Conservation (phyloP, 1,284 basidiomycete species). For the Porogramme epimiltina region DNA sequence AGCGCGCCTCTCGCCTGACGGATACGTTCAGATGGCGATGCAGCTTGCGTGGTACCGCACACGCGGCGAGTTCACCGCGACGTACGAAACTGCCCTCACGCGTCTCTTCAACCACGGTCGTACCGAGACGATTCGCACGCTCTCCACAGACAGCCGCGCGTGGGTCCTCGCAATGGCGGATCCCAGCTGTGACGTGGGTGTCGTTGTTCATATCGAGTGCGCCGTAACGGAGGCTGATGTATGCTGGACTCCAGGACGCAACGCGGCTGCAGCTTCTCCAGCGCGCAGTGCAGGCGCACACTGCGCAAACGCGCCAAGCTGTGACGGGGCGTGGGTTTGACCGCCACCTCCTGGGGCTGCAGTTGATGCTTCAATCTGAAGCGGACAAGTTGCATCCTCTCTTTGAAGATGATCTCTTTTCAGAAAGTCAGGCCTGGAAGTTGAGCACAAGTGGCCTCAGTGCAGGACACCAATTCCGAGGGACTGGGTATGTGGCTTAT, state of each 20-base stretch:
- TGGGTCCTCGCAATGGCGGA: conserved; percentile 84
- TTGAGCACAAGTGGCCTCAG: conserved; percentile 91
- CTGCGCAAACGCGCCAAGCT: conserved; percentile 75
- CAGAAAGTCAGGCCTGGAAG: conserved; percentile 84
- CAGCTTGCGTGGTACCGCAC: conserved; percentile 92
- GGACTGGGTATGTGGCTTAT: conserved; percentile 69
- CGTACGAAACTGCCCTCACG: conserved; percentile 95
- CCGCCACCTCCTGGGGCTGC: conserved; percentile 88
- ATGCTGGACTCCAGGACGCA: conserved; percentile 6
- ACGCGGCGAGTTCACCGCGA: conserved; percentile 81
- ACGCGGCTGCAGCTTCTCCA: conserved; percentile 49
- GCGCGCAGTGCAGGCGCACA: conserved; percentile 76
- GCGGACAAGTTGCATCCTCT: conserved; percentile 48
- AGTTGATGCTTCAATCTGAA: conserved; percentile 56
- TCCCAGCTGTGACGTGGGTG: conserved; percentile 48
- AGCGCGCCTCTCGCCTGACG: conserved; percentile 85
- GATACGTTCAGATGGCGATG: conserved; percentile 91
- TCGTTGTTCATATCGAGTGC: background rate
- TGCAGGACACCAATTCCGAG: conserved; percentile 85
- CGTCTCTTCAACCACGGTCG: conserved; percentile 90
- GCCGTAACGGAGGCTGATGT: background rate
- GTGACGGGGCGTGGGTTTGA: conserved; percentile 89
- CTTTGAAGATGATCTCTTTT: conserved; percentile 83
- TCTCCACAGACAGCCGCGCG: conserved; percentile 75
- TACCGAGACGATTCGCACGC: conserved; percentile 89